A percentile compares a stretch with the other conserved stretches of the same genome.
phyloP scores from a whole-genome alignment of 2,329 filamentous ascomycete species.

The Talaromyces sp. region DNA sequence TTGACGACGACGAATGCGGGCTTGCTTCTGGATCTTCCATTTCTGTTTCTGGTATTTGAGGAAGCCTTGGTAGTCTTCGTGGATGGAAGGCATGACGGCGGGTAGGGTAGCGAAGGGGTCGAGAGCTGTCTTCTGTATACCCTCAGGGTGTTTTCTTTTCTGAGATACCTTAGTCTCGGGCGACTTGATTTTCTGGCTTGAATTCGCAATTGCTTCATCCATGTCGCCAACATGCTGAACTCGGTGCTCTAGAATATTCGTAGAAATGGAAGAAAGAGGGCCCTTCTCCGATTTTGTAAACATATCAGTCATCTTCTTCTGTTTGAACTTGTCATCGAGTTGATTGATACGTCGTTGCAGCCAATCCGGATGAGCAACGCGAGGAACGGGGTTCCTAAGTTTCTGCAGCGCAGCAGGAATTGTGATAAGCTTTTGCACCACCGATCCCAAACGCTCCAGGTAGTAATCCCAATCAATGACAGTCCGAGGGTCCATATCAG shows the following conservation, averaged over 20 bases:
- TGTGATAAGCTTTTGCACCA: conserved; percentile 98
- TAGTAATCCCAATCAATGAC: conserved; percentile 98
- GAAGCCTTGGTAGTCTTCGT: conserved; percentile 84
- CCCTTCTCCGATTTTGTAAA: conserved; percentile 65
- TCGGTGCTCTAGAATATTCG: conserved; percentile 63
- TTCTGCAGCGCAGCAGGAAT: conserved; percentile 97
- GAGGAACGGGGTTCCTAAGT: conserved; percentile 88
- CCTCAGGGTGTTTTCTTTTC: conserved; percentile 75
- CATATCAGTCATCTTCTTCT: conserved; percentile 96
- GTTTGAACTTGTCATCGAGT: conserved; percentile 97
- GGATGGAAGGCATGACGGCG: conserved; percentile 78
- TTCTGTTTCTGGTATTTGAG: conserved; percentile 96
- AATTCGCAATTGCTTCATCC: conserved; percentile 72
- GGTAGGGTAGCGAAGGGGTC: conserved; percentile 85
- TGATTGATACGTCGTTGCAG: conserved; percentile 88
- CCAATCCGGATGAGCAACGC: conserved; percentile 95
- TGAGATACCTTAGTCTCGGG: conserved; percentile 60
- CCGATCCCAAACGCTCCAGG: conserved; percentile 88
- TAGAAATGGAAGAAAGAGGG: conserved; percentile 73
- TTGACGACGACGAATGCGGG: conserved; percentile 80
- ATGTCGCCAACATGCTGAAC: conserved; percentile 65
- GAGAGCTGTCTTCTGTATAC: conserved; percentile 59
- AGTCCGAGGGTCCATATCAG: conserved; percentile 84
- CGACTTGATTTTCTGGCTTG: conserved; percentile 67
- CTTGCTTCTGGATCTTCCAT: conserved; percentile 97